Base-by-base conservation (phyloP, 305 asterid genomes). In the Lippia alba region DNA sequence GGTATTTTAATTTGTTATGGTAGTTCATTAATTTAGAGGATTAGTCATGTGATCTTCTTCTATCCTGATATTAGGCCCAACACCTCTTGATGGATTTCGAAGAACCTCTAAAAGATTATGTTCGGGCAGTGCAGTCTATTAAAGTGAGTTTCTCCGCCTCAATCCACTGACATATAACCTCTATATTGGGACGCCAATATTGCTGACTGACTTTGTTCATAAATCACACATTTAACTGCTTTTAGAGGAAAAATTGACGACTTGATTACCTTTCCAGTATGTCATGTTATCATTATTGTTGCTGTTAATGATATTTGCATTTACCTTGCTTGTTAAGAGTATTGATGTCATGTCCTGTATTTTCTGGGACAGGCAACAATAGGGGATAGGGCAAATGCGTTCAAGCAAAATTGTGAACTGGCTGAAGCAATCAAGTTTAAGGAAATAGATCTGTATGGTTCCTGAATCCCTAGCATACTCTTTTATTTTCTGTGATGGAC, bases 71-170 rank as follows among this genome's bases (percentile, higher is more conserved):
- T 66, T 71, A 95, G 99, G 99, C 96, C 72, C 94, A 90, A 80
- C 83, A 85, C 77, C 92, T 92, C 79, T 78, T 92, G 82, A 95
- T 92, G 98, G 86, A 83, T 73, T 95, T 95, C 70, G 98, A 95
- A 82, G 98, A 92, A 81, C 98, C 99, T 70, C 64, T 95, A 78
- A 92, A 90, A 80, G 98, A 92, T 81, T 95, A 92, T 84, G 96
- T 90, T 74, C 96, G 91, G 64, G 91, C 99, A 33, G 94, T 95
- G 76, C 99, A 95, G 78, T 95, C 98, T 71, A 87, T 95, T 71
- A 95, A 95, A 91, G 98, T 90, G 69, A 88, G 81, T 66, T 58
- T 44, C 58, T 60, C 64, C 53, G 58, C 17, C 46, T 58, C 32
- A 15, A 56, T 74, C 67, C 49, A 44, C 40, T 20, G 44, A 59